Percentiles rank a stretch among this genome's conserved stretches.
phyloP scores from a whole-genome alignment of 2,329 filamentous ascomycete species.

The Pestalotiopsis sp. region DNA sequence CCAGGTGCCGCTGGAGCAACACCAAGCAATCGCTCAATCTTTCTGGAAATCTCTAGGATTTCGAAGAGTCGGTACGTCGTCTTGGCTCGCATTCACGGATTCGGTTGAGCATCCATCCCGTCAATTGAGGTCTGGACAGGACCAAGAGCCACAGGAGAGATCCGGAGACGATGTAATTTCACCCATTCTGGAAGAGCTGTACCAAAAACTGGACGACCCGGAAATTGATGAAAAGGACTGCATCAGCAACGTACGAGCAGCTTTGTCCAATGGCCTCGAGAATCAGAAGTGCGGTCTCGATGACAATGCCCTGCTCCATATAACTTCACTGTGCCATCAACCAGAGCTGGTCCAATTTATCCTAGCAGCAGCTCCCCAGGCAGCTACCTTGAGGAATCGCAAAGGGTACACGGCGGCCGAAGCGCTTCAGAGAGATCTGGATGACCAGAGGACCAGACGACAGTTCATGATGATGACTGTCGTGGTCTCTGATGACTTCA shows the following conservation, averaged over 20 bases:
- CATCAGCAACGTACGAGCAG: background rate
- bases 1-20: background rate
- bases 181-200: background rate
- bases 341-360: constrained; percentile 12
- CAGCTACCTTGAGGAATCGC: constrained; percentile 21
- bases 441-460: constrained; percentile 24
- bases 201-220: background rate
- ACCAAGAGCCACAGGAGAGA: background rate
- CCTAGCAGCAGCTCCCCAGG: constrained; percentile 11
- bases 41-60: constrained; percentile 31
- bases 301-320: constrained; percentile 4
- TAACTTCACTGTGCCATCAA: constrained; percentile 5
- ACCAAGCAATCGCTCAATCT: background rate
- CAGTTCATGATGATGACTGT: constrained; percentile 12
- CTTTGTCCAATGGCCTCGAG: background rate
- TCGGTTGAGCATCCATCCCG: constrained; percentile 25
- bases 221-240: background rate
- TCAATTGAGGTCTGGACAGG: constrained; percentile 11
- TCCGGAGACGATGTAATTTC: background rate
- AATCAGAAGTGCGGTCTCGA: background rate
- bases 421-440: constrained; percentile 27
- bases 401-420: constrained; percentile 35
- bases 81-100: constrained; percentile 29
- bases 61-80: constrained; percentile 31
- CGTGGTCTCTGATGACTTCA: constrained; percentile 30